Evolutionary conservation across 768 basidiomycete species (phyloP).

Genomic region (Suillus paluster): DNA sequence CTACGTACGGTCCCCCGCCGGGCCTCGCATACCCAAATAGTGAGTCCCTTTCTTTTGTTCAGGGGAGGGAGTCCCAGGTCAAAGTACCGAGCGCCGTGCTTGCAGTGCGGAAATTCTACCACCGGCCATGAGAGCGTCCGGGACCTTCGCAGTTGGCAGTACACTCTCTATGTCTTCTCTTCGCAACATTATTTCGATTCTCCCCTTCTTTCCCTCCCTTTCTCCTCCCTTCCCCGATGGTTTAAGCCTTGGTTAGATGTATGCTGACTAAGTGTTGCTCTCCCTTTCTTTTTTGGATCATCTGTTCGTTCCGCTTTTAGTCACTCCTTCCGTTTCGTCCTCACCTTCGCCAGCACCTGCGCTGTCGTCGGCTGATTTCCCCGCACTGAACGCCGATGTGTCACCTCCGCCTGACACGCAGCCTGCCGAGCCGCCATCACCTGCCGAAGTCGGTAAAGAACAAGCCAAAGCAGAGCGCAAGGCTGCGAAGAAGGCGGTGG

Average conservation of each 20-base stretch:
- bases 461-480: constrained; percentile 65
- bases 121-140: constrained; percentile 63
- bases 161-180: constrained; percentile 14
- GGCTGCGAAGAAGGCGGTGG: constrained; percentile 66
- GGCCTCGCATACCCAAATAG: constrained; percentile 59
- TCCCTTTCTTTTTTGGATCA: constrained; percentile 23
- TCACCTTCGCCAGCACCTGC: constrained; percentile 49
- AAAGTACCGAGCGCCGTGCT: constrained; percentile 88
- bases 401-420: constrained; percentile 28
- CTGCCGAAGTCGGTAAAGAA: constrained; percentile 43
- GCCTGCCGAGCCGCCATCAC: constrained; percentile 26
- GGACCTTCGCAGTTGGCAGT: constrained; percentile 2
- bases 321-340: constrained; percentile 42
- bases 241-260: constrained; percentile 35
- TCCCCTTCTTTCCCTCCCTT: constrained; percentile 35
- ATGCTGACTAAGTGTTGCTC: constrained; percentile 31
- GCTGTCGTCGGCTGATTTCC: constrained; percentile 76
- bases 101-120: constrained; percentile 86
- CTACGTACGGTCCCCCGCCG: constrained; percentile 61
- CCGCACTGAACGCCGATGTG: constrained; percentile 51
- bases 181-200: constrained; percentile 35
- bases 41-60: constrained; percentile 64
- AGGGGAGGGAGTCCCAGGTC: constrained; percentile 81
- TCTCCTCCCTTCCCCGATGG: constrained; percentile 22
- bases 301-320: constrained; percentile 43